Percentiles rank a stretch among this genome's conserved stretches.
Conservation (phyloP, 2,329 filamentous ascomycete species). For the Sarocladium strictum region DNA sequence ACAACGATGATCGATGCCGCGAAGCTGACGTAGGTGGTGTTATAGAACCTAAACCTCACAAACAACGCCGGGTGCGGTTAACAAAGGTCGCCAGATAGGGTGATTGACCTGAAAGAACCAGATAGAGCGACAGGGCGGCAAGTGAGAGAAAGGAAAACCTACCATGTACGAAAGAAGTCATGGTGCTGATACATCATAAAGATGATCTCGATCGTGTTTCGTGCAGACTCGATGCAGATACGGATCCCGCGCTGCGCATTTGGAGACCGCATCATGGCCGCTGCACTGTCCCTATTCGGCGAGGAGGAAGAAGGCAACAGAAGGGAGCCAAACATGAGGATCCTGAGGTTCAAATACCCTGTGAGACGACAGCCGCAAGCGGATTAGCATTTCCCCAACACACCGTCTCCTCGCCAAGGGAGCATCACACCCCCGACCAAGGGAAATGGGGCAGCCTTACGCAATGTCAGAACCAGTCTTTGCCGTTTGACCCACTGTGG, state of each 20-base stretch:
- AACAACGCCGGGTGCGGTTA: too few species aligned
- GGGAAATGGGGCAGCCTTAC: neutral
- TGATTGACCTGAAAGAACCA: too few species aligned
- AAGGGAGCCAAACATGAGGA: slow-evolving; percentile 20
- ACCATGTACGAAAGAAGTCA: slow-evolving; percentile 24
- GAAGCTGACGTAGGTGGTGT: slow-evolving; percentile 24
- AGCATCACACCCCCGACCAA: too few species aligned
- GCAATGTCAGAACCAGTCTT: neutral
- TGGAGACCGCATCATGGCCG: slow-evolving; percentile 14
- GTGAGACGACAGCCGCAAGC: neutral
- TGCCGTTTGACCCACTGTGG: neutral
- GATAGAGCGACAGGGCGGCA: too few species aligned
- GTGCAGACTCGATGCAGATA: slow-evolving; percentile 20
- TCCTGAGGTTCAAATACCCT: slow-evolving; percentile 22
- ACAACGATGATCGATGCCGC: slow-evolving; percentile 23
- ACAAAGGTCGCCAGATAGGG: too few species aligned
- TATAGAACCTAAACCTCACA: slow-evolving; percentile 26
- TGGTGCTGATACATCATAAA: slow-evolving; percentile 22
- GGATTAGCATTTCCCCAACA: too few species aligned
- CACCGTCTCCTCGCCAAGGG: too few species aligned
- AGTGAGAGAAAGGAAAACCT: too few species aligned
- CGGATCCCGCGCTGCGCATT: slow-evolving; percentile 14
- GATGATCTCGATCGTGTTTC: slow-evolving; percentile 22
- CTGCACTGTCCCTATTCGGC: slow-evolving; percentile 14
- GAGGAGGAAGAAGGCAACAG: too few species aligned